phyloP scores from a whole-genome alignment of 768 basidiomycete species.

The Leccinum obscurum region DNA sequence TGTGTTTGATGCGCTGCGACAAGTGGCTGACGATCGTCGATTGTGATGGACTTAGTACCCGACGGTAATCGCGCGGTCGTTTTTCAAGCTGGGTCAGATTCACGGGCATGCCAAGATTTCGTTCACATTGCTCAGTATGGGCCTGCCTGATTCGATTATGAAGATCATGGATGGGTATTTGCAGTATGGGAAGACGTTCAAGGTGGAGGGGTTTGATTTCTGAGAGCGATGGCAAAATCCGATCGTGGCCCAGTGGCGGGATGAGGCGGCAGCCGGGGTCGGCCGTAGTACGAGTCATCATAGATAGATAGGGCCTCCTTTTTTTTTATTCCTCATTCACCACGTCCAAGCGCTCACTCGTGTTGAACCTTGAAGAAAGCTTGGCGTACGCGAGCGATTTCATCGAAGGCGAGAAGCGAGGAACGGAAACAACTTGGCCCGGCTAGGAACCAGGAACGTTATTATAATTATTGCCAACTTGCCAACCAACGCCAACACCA shows the following conservation, averaged over 20 bases:
- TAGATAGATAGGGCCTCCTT: constrained; percentile 5
- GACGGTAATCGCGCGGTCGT: constrained; percentile 82
- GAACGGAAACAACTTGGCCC: background rate
- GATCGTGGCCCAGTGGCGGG: background rate
- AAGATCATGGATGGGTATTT: constrained; percentile 94
- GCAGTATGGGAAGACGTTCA: constrained; percentile 84
- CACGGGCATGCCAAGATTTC: constrained; percentile 94
- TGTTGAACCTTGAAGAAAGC: background rate
- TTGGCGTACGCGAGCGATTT: background rate
- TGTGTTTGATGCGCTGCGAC: background rate
- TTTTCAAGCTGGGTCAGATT: constrained; percentile 91
- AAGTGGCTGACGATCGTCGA: background rate
- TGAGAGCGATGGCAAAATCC: constrained; percentile 27
- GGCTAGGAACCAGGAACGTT: background rate
- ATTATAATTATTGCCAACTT: background rate
- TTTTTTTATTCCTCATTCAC: background rate
- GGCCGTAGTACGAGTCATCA: background rate
- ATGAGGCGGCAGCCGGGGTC: constrained; percentile 15
- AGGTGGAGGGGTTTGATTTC: constrained; percentile 85
- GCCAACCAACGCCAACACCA: background rate
- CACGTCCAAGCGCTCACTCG: background rate
- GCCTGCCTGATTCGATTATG: constrained; percentile 83
- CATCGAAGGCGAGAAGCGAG: background rate
- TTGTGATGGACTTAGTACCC: constrained; percentile 54
- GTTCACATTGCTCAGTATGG: constrained; percentile 93